Evolutionary conservation across 1,284 basidiomycete genomes (phyloP).

Genomic region (Tilletia setariae): DNA sequence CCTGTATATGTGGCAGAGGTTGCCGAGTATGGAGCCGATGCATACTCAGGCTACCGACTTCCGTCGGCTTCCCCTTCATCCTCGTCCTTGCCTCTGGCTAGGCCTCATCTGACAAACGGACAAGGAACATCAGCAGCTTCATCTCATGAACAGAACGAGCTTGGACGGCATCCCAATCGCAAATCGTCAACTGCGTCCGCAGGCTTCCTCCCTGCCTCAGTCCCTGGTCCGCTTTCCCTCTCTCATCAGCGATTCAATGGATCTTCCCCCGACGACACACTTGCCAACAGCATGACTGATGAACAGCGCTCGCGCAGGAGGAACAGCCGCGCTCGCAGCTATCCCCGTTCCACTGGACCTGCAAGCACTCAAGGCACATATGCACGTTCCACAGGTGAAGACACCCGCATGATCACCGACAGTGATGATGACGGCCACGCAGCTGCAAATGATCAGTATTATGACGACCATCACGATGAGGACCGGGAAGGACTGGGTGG

Average conservation of each 20-base stretch:
- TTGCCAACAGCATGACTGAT: background rate
- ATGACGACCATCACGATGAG: background rate
- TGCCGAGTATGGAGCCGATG: background rate
- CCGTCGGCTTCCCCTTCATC: background rate
- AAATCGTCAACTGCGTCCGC: background rate
- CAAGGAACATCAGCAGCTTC: background rate
- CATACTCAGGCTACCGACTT: background rate
- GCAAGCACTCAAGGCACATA: background rate
- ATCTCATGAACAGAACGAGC: background rate
- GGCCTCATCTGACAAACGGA: background rate
- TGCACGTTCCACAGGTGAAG: background rate
- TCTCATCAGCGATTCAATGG: background rate
- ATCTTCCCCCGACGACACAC: background rate
- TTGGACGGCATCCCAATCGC: background rate
- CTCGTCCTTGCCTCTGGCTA: background rate
- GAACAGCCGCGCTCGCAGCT: background rate
- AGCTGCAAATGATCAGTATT: background rate
- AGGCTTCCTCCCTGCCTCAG: background rate
- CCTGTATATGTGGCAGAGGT: background rate
- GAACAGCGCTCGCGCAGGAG: too few relatives aligned
- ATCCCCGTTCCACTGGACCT: background rate
- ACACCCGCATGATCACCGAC: background rate
- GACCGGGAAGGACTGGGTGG: background rate
- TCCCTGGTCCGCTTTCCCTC: background rate
- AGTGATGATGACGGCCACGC: background rate